Evolutionary conservation across 768 basidiomycete genomes (phyloP).

Genomic region (Boletus rubroflammeus): DNA sequence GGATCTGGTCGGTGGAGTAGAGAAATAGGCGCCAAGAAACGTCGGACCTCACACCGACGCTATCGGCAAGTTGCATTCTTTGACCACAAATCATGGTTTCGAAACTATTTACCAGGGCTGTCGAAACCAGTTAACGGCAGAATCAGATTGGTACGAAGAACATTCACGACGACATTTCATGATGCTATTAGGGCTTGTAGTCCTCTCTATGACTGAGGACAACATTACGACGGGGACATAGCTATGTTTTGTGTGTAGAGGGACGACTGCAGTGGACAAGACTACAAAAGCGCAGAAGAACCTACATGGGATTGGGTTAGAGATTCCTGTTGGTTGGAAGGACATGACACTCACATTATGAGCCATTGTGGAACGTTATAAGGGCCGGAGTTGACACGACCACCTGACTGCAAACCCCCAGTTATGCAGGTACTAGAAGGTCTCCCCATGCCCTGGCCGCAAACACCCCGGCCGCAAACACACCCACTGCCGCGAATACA

Average conservation of each 20-base stretch:
- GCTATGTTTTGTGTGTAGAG: slow-evolving; percentile 17
- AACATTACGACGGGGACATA: slow-evolving; percentile 19
- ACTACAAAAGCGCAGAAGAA: not conserved
- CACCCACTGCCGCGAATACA: slow-evolving; percentile 57
- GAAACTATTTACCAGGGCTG: slow-evolving; percentile 13
- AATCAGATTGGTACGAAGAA: slow-evolving; percentile 10
- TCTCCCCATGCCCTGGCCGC: slow-evolving; percentile 77
- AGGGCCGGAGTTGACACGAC: not conserved
- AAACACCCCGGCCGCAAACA: slow-evolving; percentile 70
- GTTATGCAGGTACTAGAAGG: slow-evolving; percentile 62
- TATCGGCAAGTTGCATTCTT: not conserved
- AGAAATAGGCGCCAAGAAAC: not conserved
- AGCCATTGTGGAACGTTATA: not conserved
- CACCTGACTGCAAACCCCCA: not conserved
- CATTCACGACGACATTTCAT: slow-evolving; percentile 8
- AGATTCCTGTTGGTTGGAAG: not conserved
- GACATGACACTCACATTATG: slow-evolving; percentile 4
- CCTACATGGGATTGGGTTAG: slow-evolving; percentile 5
- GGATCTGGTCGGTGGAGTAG: not conserved
- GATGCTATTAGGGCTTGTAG: slow-evolving; percentile 15
- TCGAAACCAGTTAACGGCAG: slow-evolving; percentile 6
- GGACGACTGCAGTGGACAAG: not conserved
- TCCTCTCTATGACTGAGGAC: slow-evolving; percentile 14
- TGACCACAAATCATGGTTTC: not conserved
- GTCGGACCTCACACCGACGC: not conserved